Conservation (phyloP, 305 asterid genomes). For the Fraxinus baroniana region DNA sequence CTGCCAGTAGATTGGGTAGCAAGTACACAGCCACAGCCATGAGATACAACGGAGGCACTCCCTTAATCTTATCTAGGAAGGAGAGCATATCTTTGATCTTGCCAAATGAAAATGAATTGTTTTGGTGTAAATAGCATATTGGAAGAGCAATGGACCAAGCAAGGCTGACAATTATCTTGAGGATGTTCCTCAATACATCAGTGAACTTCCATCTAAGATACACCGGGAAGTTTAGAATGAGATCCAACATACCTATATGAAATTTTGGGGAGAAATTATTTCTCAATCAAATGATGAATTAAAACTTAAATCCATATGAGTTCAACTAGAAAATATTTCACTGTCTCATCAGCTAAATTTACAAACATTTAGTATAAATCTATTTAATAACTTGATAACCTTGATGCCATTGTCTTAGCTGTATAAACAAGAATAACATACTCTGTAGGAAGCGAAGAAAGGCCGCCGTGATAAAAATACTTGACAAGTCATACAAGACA, state of each 20-base stretch:
- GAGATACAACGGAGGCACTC: constrained; percentile 86
- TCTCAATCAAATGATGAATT: constrained; percentile 19
- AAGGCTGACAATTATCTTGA: constrained; percentile 78
- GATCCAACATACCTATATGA: constrained; percentile 79
- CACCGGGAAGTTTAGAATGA: constrained; percentile 83
- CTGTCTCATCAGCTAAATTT: constrained; percentile 4
- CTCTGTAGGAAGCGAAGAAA: constrained; percentile 90
- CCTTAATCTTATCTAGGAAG: constrained; percentile 71
- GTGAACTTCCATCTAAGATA: constrained; percentile 87
- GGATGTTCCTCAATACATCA: constrained; percentile 64
- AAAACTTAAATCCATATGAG: constrained; percentile 18
- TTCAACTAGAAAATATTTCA: neutral
- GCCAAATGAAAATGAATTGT: constrained; percentile 42
- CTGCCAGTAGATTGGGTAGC: constrained; percentile 79
- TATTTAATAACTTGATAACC: neutral
- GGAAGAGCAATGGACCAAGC: constrained; percentile 90
- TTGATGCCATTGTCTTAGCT: neutral
- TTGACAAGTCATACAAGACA: constrained; percentile 58
- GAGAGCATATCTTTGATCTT: constrained; percentile 46
- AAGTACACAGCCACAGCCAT: constrained; percentile 76
- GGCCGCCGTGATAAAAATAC: constrained; percentile 95
- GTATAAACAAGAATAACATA: constrained; percentile 39
- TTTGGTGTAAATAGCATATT: constrained; percentile 60
- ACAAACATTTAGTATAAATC: neutral
- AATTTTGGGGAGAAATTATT: constrained; percentile 25